phyloP scores from a whole-genome alignment of 148 eudicot genomes.

The Camellia granthamiana region DNA sequence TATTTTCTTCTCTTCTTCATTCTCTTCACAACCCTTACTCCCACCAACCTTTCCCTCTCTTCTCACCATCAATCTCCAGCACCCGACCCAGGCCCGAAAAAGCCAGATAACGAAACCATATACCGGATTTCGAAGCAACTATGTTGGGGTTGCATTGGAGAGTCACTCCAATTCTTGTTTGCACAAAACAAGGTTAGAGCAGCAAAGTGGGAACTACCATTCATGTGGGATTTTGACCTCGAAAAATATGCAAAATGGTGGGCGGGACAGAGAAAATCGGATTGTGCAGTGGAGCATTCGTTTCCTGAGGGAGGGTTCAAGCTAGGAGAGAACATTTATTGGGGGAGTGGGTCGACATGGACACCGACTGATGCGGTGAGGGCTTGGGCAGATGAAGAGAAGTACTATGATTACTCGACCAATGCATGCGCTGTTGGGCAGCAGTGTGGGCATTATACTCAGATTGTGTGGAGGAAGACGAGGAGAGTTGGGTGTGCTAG shows the following conservation, averaged over 20 bases:
- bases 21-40: background rate
- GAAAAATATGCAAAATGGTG: constrained; percentile 72
- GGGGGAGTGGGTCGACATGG: constrained; percentile 72
- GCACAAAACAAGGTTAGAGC: constrained; percentile 74
- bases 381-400: constrained; percentile 73
- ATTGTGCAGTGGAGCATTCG: constrained; percentile 57
- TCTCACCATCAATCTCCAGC: constrained; percentile 14
- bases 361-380: constrained; percentile 56
- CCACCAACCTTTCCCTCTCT: background rate
- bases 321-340: constrained; percentile 72
- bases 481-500: constrained; percentile 69
- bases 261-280: constrained; percentile 54
- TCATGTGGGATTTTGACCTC: constrained; percentile 55
- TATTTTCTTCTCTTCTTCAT: constrained; percentile 6
- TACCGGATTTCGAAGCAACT: constrained; percentile 60
- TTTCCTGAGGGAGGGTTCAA: constrained; percentile 63
- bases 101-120: constrained; percentile 41
- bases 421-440: constrained; percentile 57
- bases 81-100: background rate
- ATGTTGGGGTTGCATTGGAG: constrained; percentile 57
- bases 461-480: constrained; percentile 72
- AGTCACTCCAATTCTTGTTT: constrained; percentile 54
- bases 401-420: constrained; percentile 51
- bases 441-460: constrained; percentile 82
- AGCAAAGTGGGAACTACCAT: constrained; percentile 54